Percentiles rank a stretch among this genome's conserved stretches.
phyloP scores from a whole-genome alignment of 768 basidiomycete genomes.

The Phanerochaete carnosa region DNA sequence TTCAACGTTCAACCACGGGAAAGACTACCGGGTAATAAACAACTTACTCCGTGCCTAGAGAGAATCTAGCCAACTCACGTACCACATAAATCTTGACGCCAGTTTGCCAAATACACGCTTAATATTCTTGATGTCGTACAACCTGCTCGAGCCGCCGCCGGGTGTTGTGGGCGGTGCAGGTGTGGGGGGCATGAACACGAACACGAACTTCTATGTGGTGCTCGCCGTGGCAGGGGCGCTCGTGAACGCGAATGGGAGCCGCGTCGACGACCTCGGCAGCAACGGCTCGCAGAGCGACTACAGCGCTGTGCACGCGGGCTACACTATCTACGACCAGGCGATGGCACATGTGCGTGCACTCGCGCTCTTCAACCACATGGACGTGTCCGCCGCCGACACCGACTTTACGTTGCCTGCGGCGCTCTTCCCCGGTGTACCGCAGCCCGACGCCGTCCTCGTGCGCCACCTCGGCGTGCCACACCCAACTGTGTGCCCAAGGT shows the following conservation, averaged over 20 bases:
- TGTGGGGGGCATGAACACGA: constrained; percentile 45
- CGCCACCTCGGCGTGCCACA: too few species aligned
- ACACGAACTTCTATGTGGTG: too few species aligned
- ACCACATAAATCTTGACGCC: too few species aligned
- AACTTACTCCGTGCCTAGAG: too few species aligned
- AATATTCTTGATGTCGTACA: too few species aligned
- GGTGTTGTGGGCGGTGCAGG: constrained; percentile 21
- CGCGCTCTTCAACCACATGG: constrained; percentile 49
- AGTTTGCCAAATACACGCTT: too few species aligned
- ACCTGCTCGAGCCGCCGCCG: constrained; percentile 43
- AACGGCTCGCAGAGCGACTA: constrained; percentile 33
- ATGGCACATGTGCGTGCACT: constrained; percentile 36
- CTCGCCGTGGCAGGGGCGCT: too few species aligned
- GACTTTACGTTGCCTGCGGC: constrained; percentile 41
- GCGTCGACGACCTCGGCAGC: constrained; percentile 47
- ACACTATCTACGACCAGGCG: constrained; percentile 57
- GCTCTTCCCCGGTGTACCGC: constrained; percentile 20
- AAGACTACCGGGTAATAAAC: too few species aligned
- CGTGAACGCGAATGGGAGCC: too few species aligned
- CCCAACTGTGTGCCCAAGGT: too few species aligned
- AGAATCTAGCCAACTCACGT: too few species aligned
- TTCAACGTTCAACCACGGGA: too few species aligned
- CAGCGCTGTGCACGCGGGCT: constrained; percentile 43
- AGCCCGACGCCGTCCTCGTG: constrained; percentile 23
- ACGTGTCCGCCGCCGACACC: constrained; percentile 33